phyloP scores from a whole-genome alignment of 305 asterid species.

The Solanum chacoense region DNA sequence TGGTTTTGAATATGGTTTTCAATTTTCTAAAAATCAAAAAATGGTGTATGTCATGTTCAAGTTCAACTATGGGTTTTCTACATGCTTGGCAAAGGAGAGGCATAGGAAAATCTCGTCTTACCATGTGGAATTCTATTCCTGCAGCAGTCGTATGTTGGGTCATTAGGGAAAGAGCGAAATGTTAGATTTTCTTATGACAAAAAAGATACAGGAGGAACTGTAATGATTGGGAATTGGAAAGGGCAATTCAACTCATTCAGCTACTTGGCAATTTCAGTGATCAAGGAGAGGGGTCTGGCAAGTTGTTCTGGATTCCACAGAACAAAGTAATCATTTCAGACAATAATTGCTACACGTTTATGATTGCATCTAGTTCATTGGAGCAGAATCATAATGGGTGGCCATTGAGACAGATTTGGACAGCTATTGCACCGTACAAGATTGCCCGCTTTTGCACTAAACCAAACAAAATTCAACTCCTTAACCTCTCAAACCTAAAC shows the following conservation, averaged over 20 bases:
- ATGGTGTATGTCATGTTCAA: background rate
- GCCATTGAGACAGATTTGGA: background rate
- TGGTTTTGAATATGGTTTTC: background rate
- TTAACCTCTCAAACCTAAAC: background rate
- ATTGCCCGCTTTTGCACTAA: background rate
- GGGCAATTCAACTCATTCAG: background rate
- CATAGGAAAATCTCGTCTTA: background rate
- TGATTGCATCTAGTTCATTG: background rate
- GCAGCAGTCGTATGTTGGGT: background rate
- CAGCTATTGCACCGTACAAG: background rate
- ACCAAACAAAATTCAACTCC: background rate
- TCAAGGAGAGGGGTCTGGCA: background rate
- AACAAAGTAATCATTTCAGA: background rate
- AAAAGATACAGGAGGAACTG: background rate
- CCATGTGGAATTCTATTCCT: background rate
- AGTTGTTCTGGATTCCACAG: background rate
- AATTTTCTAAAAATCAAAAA: too few relatives aligned
- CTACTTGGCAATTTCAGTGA: background rate
- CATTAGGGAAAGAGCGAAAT: background rate
- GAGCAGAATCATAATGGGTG: background rate
- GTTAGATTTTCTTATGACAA: background rate
- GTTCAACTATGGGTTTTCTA: background rate
- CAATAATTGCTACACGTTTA: background rate
- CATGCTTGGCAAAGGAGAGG: background rate
- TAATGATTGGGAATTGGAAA: background rate